Base-by-base conservation (phyloP, 2,329 filamentous ascomycete species). In the Cercospora janseana region DNA sequence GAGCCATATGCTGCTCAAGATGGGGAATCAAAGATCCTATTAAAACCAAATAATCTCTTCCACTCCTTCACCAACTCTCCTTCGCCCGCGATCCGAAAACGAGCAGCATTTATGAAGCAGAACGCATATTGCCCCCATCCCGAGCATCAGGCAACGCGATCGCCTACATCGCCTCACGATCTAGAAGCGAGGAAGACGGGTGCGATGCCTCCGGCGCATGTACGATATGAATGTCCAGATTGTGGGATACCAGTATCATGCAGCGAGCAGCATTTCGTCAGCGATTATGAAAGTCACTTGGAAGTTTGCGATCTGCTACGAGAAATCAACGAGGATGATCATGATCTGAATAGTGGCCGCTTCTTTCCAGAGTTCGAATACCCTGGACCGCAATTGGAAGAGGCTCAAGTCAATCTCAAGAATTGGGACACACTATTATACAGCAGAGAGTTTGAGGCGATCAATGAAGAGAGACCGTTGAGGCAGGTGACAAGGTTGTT, bases 381-480 rank as follows among this genome's bases (percentile, higher is more conserved):
- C 66, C 90, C 93, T 0, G 88, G 86, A 10, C 79, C 85, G 47
- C 91, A 96, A 72, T 83, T 96, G 68, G 91, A 96, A 58, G 92
- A 96, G 68, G 88, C 90, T 26, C 79, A 93, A 59, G 82, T 96
- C 59, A 98, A 98, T 71, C 91, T 98, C 87, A 95, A 87, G 34
- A 98, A 94, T 69, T 98, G 93, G 93, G 93, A 98, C 70, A 97
- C 93, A 0, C 88, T 94, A 62, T 76, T 98, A 65, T 98, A 95
- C 68, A 94, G 90, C 3, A 80, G 93, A 63, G 86, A 95, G 63
- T 97, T 93, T 63, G 81, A 86, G 59, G 94, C 94, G 4, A 84
- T 98, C 66, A 90, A 98, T 68, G 83, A 90, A 55, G 91, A 95
- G 67, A 81, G 92, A 51, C 86, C 84, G 63, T 87, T 98, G 83